Percentiles rank a stretch among this genome's conserved stretches.
These are phyloP conservation scores for Limonomyces culmigenus DNA, from an alignment of 1,284 basidiomycete genomes.

Conservation along the genomic window DNA sequence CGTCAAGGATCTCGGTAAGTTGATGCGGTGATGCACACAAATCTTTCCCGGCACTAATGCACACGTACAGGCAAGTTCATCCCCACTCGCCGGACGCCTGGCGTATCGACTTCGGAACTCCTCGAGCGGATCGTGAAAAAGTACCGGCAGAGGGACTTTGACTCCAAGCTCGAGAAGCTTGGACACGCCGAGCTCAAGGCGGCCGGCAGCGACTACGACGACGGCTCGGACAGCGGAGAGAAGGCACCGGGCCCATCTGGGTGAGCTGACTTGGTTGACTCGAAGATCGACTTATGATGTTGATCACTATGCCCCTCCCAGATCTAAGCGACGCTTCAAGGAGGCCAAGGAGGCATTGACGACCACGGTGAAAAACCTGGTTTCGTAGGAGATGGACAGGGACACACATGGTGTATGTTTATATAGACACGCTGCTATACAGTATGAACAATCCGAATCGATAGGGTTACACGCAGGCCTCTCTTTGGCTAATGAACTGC, in stretches of 20 bases:
- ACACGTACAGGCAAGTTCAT: conserved; percentile 68
- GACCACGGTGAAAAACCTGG: no score
- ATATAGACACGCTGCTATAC: no score
- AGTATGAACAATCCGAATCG: no score
- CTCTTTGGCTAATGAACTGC: no score
- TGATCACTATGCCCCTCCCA: no score
- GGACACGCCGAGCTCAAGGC: conserved; percentile 56
- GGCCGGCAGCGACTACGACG: conserved; percentile 23
- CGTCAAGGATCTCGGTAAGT: conserved; percentile 33
- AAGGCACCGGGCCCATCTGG: not conserved
- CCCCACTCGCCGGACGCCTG: conserved; percentile 87
- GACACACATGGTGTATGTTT: no score
- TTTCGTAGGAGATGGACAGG: no score
- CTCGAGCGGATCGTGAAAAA: conserved; percentile 79
- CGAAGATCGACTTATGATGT: no score
- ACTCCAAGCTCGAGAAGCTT: conserved; percentile 80
- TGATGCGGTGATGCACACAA: not conserved
- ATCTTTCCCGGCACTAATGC: not conserved
- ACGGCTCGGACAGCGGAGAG: conserved; percentile 2
- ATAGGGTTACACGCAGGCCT: no score
- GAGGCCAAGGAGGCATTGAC: no score
- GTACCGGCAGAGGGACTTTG: conserved; percentile 72
- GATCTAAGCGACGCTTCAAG: no score
- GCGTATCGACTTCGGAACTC: conserved; percentile 86
- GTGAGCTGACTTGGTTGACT: no score